phyloP scores from a whole-genome alignment of 192 early-diverging fungal species.

The Backusella tarrabulga region DNA sequence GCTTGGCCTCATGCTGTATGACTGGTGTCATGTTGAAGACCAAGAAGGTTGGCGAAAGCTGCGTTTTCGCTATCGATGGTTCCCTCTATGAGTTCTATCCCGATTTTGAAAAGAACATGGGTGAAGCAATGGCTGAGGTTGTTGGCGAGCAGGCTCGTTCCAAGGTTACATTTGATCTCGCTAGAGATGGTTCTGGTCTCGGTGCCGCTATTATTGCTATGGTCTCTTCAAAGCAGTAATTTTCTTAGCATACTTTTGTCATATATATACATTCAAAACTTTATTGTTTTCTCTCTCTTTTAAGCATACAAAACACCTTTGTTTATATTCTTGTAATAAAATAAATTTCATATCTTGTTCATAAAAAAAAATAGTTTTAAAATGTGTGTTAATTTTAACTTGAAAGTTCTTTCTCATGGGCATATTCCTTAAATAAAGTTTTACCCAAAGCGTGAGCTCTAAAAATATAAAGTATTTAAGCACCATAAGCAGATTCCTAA shows the following conservation, averaged over 20 bases:
- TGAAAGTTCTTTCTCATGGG: background rate
- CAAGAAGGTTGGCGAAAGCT: slow-evolving; percentile 19
- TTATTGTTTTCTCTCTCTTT: background rate
- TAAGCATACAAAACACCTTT: background rate
- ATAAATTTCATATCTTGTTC: slow-evolving; percentile 1
- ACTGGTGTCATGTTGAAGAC: slow-evolving; percentile 69
- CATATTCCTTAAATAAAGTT: background rate
- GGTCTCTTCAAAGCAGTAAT: slow-evolving; percentile 22
- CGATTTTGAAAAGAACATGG: slow-evolving; percentile 72
- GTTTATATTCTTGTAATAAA: slow-evolving; percentile 1
- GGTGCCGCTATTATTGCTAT: slow-evolving; percentile 61
- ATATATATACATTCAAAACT: background rate
- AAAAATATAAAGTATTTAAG: background rate
- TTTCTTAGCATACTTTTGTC: background rate
- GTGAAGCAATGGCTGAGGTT: slow-evolving; percentile 69
- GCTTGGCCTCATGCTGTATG: slow-evolving; percentile 69
- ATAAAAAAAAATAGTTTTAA: background rate
- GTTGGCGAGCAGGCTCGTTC: slow-evolving; percentile 60
- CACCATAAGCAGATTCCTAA: background rate
- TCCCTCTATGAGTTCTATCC: slow-evolving; percentile 77
- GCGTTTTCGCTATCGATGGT: slow-evolving; percentile 60
- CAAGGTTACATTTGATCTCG: slow-evolving; percentile 67
- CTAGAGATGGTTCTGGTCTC: slow-evolving; percentile 85
- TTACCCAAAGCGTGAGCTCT: background rate
- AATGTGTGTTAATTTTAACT: background rate